phyloP scores from a whole-genome alignment of 2,329 filamentous ascomycete species.

The Penicillium griseofulvum region DNA sequence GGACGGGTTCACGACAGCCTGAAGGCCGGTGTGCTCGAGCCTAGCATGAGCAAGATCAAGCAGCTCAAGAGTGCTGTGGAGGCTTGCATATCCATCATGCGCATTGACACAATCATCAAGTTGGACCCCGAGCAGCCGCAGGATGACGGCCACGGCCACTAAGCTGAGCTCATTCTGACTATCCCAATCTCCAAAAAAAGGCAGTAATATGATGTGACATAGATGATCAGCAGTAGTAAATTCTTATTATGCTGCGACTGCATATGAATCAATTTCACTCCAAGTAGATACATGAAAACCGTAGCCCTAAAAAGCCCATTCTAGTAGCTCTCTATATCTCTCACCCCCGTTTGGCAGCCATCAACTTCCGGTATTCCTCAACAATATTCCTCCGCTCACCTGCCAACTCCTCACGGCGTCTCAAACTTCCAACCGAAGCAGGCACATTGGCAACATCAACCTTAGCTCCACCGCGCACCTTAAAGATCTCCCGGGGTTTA shows the following conservation, averaged over 20 bases:
- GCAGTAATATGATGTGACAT: conserved; percentile 37
- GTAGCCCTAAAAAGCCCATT: background rate
- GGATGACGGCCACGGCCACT: conserved; percentile 85
- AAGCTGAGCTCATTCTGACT: conserved; percentile 29
- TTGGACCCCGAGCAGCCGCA: conserved; percentile 84
- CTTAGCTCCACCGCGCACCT: conserved; percentile 61
- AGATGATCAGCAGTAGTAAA: conserved; percentile 23
- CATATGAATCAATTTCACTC: conserved; percentile 17
- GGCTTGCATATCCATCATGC: conserved; percentile 98
- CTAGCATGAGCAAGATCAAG: conserved; percentile 96
- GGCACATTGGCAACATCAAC: conserved; percentile 69
- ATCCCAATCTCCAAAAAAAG: conserved; percentile 17
- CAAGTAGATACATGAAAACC: conserved; percentile 4
- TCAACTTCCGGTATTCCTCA: conserved; percentile 69
- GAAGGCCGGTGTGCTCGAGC: conserved; percentile 93
- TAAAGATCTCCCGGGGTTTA: conserved; percentile 61
- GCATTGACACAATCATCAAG: conserved; percentile 98
- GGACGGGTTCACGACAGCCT: conserved; percentile 91
- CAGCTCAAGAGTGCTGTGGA: conserved; percentile 98
- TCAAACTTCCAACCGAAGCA: conserved; percentile 66
- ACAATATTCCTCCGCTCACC: conserved; percentile 68
- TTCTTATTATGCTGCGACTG: conserved; percentile 16
- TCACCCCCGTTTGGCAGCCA: conserved; percentile 53
- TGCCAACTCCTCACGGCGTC: conserved; percentile 70
- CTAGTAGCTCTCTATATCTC: background rate